Base-by-base conservation (phyloP, 805 yeast species). In the Danielozyma ontarioensis region DNA sequence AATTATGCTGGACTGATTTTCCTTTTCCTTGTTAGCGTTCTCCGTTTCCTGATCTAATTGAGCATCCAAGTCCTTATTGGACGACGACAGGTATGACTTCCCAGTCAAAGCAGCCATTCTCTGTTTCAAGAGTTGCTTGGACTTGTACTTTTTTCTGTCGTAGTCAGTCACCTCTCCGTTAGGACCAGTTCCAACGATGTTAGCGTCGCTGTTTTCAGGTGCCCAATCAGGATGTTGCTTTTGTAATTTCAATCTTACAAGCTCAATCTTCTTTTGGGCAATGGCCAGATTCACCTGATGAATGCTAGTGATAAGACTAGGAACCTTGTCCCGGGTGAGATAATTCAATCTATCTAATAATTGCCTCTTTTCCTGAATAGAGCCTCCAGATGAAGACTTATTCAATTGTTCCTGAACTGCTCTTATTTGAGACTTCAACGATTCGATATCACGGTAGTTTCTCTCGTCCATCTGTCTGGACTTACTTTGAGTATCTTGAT, bases 81-180 rank as follows among this genome's bases (percentile, higher is more conserved):
- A 64, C 16, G 67, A 70, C 27, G 64, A 55, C 21, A 62, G 62
- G 5, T 24, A 27, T 8, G 50, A 31, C 48, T 79, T 82, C 4
- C 96, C 96, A 0, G 97, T 89, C 48, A 90, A 72, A 3, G 90
- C 86, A 18, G 96, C 95, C 95, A 90, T 88, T 45, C 95, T 74
- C 32, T 89, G 84, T 42, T 80, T 78, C 46, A 93, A 67, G 36
- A 79, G 62, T 26, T 90, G 94, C 51, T 83, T 82, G 27, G 85
- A 80, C 45, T 74, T 80, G 25, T 90, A 93, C 47, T 83, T 83
- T 42, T 83, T 74, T 39, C 83, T 74, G 53, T 89, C 97, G 11
- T 77, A 60, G 17, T 85, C 96, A 3, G 97, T 89, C 6, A 87
- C 74, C 39, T 78, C 77, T 19, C 97, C 97, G 49, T 82, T 78